Base-by-base conservation (phyloP, 2,329 filamentous ascomycete species). In the Epichloe sibirici region DNA sequence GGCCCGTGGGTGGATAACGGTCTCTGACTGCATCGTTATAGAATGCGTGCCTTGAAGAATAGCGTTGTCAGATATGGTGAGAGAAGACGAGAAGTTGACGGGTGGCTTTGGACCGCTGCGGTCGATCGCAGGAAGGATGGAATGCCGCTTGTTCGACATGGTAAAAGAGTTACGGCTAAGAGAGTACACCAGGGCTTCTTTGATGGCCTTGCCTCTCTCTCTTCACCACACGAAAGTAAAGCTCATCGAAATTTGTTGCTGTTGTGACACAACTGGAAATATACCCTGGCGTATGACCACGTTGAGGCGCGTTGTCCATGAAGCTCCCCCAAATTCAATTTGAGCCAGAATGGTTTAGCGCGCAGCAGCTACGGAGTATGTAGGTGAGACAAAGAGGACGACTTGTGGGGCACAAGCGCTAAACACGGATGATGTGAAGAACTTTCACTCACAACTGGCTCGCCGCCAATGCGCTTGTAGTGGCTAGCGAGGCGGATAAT, bases 1-100 rank as follows among this genome's bases (percentile, higher is more conserved):
- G 15, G 84, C 81, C 48, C 90, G 87, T 1, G 93, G 90, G 62
- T 97, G 91, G n/a, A 98, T 71, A 6, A 96, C 79, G 3, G 82
- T 84, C 62, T 89, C 83, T 25, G 86, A 77, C 53, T 84, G 84
- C 57, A 97, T 82, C 45, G 81, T 84, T 57, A 98, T 88, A 1
- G 82, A 83, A 65, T 94, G 79, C 2, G 79, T 82, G 57, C 93
- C 93, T 17, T 74, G 80, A 17, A 86, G 70, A 17, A 79, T 70
- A 11, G 82, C 80, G 54, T 77, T 77, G 57, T 85, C 81, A 62
- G 81, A 77, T 54, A 86, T 82, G 34, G 74, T 75, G 53, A 83
- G 69, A 17, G 75, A 74, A 0, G 78, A 77, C 17, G 80, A 79
- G 64, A 85, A 77, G 61, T 78, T 75, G 49, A 82, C 76, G 2